phyloP scores from a whole-genome alignment of 768 basidiomycete species.

The Tricholomella constricta region DNA sequence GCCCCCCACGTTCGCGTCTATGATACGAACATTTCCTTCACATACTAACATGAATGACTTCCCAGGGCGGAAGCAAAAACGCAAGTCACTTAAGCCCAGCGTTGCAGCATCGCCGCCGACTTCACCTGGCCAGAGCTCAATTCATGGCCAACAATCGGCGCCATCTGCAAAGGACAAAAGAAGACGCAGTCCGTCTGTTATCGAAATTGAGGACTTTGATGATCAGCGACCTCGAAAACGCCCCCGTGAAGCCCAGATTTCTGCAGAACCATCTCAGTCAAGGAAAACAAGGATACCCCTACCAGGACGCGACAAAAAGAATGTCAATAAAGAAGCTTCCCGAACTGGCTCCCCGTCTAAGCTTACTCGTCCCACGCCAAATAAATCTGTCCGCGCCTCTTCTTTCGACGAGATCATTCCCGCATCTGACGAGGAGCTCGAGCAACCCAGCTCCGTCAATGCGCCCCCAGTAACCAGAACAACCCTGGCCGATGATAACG shows the following conservation, averaged over 20 bases:
- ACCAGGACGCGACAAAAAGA: constrained; percentile 10
- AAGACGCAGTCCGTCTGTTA: constrained; percentile 9
- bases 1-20: constrained; percentile 55
- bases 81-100: constrained; percentile 6
- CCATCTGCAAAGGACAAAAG: constrained; percentile 6
- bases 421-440: constrained; percentile 38
- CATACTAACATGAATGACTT: neutral
- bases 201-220: constrained; percentile 8
- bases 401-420: constrained; percentile 30
- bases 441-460: constrained; percentile 18
- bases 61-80: constrained; percentile 24
- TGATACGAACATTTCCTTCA: neutral
- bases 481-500: neutral
- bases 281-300: constrained; percentile 5
- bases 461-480: neutral
- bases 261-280: neutral
- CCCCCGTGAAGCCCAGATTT: constrained; percentile 5
- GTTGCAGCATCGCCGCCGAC: neutral
- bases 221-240: constrained; percentile 20
- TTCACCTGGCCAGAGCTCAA: constrained; percentile 20
- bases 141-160: constrained; percentile 3
- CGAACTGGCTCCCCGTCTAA: constrained; percentile 19
- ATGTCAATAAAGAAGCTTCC: neutral
- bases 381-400: constrained; percentile 26
- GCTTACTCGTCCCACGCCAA: constrained; percentile 7